Base-by-base conservation (phyloP, 306 rosid species). In the Betula pendula region DNA sequence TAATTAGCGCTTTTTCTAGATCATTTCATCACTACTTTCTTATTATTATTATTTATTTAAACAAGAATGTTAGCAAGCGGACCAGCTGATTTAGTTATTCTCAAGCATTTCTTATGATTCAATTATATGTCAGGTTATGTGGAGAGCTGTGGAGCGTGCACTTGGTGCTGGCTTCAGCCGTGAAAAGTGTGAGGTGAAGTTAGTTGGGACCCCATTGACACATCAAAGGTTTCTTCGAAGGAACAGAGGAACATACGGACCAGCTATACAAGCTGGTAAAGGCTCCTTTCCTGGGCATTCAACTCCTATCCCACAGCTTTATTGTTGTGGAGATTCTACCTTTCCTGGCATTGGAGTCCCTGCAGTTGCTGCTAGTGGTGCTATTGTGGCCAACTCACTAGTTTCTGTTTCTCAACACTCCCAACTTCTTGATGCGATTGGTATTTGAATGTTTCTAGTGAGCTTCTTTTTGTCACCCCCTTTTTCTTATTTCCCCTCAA, bases 261-360 rank as follows among this genome's bases (percentile, higher is more conserved):
- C 94, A 6, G 97, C 98, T 29, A 71, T 92, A 52, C 53, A 90
- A 77, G 98, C 97, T 16, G 97, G 97, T 29, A 75, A 71, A 77
- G 84, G 49, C 45, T 68, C 88, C 40, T 88, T 91, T 77, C 96
- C 93, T 3, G 98, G 98, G 51, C 97, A 89, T 75, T 85, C 96
- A 38, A 90, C 90, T 29, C 88, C 97, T 16, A 86, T 91, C 49
- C 84, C 93, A 31, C 93, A 84, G 24, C 95, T 94, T 50, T 94
- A 76, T 56, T 89, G 98, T 56, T 92, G 96, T 63, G 98, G 98
- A 69, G 98, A 94, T 71, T 94, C 98, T 60, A 94, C 96, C 60
- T 94, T 92, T 77, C 98, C 97, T 2, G 98, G 98, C 80, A 94
- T 94, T 75, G 97, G 98, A 68, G 96, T 94, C 80, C 97, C 98